A percentile compares a stretch with the other conserved stretches of the same genome.
These are phyloP conservation scores for Dalbergia oliveri DNA, from an alignment of 306 rosid species.

Conservation along the genomic window DNA sequence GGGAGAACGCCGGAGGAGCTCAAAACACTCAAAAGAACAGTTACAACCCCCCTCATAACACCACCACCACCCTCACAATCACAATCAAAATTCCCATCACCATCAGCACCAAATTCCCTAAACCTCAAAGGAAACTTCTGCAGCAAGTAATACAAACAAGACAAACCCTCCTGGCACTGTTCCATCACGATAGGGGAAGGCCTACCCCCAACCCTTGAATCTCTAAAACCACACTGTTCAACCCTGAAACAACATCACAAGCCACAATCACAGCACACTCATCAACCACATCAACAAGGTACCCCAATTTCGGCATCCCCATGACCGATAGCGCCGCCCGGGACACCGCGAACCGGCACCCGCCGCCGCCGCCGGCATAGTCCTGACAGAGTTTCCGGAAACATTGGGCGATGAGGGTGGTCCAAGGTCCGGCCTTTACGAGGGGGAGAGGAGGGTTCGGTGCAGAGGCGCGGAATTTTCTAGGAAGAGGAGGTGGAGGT, in stretches of 20 bases:
- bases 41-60: conserved; percentile 65
- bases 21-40: conserved; percentile 66
- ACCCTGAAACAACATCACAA: conserved; percentile 60
- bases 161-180: conserved; percentile 95
- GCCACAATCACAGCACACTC: conserved; percentile 74
- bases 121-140: conserved; percentile 82
- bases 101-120: conserved; percentile 32
- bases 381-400: conserved; percentile 61
- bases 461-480: conserved; percentile 83
- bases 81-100: not conserved
- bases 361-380: conserved; percentile 55
- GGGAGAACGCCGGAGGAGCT: conserved; percentile 69
- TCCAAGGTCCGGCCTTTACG: conserved; percentile 59
- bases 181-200: conserved; percentile 97
- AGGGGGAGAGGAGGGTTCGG: conserved; percentile 71
- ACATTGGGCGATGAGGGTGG: conserved; percentile 47
- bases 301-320: conserved; percentile 84
- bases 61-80: conserved; percentile 36
- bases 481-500: conserved; percentile 72
- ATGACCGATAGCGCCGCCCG: conserved; percentile 75
- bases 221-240: conserved; percentile 67
- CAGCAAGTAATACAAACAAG: conserved; percentile 91
- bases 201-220: conserved; percentile 58
- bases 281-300: conserved; percentile 67
- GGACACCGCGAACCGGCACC: conserved; percentile 70